Conservation (phyloP, 177 flowering plant genomes). For the Telopea speciosissima region DNA sequence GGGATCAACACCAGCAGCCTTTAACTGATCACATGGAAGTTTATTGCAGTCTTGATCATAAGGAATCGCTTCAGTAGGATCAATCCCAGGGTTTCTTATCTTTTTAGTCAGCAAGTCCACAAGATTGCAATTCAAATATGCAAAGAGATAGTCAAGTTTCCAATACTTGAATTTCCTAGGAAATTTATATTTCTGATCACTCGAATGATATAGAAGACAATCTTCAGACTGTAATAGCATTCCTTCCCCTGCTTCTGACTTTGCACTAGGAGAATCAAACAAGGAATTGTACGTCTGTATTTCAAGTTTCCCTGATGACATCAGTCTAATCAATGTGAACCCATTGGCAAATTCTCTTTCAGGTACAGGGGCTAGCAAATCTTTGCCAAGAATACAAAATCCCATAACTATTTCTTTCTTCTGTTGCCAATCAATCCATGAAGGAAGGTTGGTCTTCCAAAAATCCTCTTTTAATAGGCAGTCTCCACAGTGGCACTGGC, state of each 20-base stretch:
- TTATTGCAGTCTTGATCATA: constrained; percentile 22
- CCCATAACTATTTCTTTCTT: constrained; percentile 58
- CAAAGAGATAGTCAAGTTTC: constrained; percentile 39
- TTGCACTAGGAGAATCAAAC: constrained; percentile 24
- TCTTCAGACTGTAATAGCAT: constrained; percentile 16
- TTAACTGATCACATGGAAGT: constrained; percentile 35
- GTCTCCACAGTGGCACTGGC: constrained; percentile 49
- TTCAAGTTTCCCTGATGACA: constrained; percentile 76
- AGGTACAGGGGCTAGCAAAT: constrained; percentile 16
- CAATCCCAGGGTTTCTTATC: constrained; percentile 10
- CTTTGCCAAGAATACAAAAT: constrained; percentile 44
- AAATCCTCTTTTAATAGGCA: constrained; percentile 51
- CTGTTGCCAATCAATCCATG: constrained; percentile 60
- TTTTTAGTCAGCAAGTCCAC: constrained; percentile 21
- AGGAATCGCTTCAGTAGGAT: constrained; percentile 12
- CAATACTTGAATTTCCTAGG: constrained; percentile 32
- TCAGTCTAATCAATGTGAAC: constrained; percentile 55
- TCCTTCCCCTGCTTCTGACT: constrained; percentile 19
- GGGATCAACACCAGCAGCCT: constrained; percentile 31
- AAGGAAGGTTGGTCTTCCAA: constrained; percentile 40
- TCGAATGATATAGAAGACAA: constrained; percentile 19
- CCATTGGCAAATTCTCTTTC: constrained; percentile 39
- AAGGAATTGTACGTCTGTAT: constrained; percentile 52
- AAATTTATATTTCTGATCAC: constrained; percentile 37
- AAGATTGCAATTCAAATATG: constrained; percentile 33